Base-by-base conservation (phyloP, 495 filamentous ascomycete genomes). In the Hypoxylon trugodes region DNA sequence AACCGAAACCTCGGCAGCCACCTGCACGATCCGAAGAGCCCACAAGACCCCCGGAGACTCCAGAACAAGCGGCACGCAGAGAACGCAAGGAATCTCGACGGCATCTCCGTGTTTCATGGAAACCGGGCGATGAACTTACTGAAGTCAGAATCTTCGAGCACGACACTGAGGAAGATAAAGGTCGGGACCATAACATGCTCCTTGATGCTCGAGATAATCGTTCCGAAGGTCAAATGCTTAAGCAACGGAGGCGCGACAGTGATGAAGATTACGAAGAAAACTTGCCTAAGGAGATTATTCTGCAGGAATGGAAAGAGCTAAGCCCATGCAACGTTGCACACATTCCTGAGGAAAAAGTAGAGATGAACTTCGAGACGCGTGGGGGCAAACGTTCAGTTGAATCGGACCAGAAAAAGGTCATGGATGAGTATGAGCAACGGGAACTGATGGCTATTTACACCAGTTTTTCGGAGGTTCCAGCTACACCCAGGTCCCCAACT, bases 371-470 rank as follows among this genome's bases (percentile, higher is more conserved):
- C 66, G 74, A 81, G 15, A 89, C 86, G 15, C 85, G 87, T 42
- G 88, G 86, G 42, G 92, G 92, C 3, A 65, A 74, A 8, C 79
- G 81, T 28, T 67, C 76, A 3, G 81, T 90, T 6, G 72, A 76
- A 0, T 93, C 88, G 6, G 77, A 84, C 0, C 87, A 96, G 69
- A 87, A 87, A 54, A 79, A 82, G 33, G 78, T 80, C 3, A 92
- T 92, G 69, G 81, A 89, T 24, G 81, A 87, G 46, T 86, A 90
- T 6, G 93, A 96, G 73, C 77, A 80, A 16, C 87, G 80, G n/a
- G 92, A 90, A 19, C 82, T 96, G 26, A 92, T 96, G 86, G 90
- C 88, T 4, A 85, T 92, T 58, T 95, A 96, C 68, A 84, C 88
- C 1, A 86, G 86, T 48, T 73, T 77, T 28, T 82, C 83, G 5